Evolutionary conservation across 768 basidiomycete species (phyloP).

Genomic region (Russula sp.): DNA sequence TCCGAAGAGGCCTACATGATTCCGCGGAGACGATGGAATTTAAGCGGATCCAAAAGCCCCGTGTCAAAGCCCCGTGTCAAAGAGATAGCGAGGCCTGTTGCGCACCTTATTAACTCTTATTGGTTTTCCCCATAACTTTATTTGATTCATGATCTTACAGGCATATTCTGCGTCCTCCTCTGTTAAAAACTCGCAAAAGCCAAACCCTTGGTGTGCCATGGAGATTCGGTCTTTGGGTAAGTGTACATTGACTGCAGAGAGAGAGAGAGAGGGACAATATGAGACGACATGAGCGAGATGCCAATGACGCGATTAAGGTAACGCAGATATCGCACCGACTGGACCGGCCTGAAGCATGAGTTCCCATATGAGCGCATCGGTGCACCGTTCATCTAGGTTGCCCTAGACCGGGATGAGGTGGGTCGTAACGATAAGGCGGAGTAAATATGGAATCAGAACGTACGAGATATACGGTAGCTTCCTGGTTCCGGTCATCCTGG

Average conservation of each 20-base stretch:
- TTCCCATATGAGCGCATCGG: constrained; percentile 96
- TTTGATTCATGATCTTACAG: constrained; percentile 99
- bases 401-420: constrained; percentile 53
- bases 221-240: constrained; percentile 98
- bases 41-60: constrained; percentile 12
- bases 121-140: constrained; percentile 98
- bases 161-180: constrained; percentile 99
- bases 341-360: constrained; percentile 99
- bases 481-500: constrained; percentile 58
- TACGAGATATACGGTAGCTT: constrained; percentile 61
- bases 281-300: background rate
- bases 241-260: constrained; percentile 82
- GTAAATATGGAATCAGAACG: background rate
- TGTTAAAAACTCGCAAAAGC: constrained; percentile 98
- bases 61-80: no score
- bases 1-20: constrained; percentile 83
- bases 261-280: no score
- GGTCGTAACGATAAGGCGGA: background rate
- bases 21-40: background rate
- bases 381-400: constrained; percentile 92
- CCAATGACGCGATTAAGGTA: background rate
- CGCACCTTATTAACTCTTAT: constrained; percentile 97
- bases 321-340: constrained; percentile 63
- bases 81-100: constrained; percentile 24
- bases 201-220: constrained; percentile 98